Conservation (phyloP, 257 asterid genomes). For the Vinca minor region DNA sequence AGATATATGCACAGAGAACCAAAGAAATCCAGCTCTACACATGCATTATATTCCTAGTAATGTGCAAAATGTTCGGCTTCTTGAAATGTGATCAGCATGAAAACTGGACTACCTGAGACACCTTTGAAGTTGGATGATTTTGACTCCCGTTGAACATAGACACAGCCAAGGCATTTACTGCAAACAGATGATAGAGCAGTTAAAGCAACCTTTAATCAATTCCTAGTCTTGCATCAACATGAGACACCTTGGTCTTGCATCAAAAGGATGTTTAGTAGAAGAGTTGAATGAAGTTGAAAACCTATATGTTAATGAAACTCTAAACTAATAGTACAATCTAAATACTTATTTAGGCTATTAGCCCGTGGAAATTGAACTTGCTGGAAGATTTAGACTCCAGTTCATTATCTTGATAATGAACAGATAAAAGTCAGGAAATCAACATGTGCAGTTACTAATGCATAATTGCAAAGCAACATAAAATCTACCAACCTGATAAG, state of each 20-base stretch:
- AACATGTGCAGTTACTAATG: not conserved
- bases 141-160: constrained; percentile 84
- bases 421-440: not conserved
- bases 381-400: too few species aligned
- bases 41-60: not conserved
- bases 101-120: constrained; percentile 96
- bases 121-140: constrained; percentile 81
- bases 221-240: not conserved
- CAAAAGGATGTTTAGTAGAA: too few species aligned
- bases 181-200: constrained; percentile 14
- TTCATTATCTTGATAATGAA: not conserved
- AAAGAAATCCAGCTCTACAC: not conserved
- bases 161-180: constrained; percentile 99
- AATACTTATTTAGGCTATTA: too few species aligned
- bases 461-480: too few species aligned
- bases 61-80: too few species aligned
- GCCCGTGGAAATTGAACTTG: not conserved
- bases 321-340: too few species aligned
- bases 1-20: too few species aligned
- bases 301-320: too few species aligned
- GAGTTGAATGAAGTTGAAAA: too few species aligned
- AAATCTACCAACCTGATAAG: constrained; percentile 67
- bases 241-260: too few species aligned
- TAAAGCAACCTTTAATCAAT: constrained; percentile 10
- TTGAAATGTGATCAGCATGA: not conserved